Base-by-base conservation (phyloP, 129 eudicot genomes). In the Artemisia annua region DNA sequence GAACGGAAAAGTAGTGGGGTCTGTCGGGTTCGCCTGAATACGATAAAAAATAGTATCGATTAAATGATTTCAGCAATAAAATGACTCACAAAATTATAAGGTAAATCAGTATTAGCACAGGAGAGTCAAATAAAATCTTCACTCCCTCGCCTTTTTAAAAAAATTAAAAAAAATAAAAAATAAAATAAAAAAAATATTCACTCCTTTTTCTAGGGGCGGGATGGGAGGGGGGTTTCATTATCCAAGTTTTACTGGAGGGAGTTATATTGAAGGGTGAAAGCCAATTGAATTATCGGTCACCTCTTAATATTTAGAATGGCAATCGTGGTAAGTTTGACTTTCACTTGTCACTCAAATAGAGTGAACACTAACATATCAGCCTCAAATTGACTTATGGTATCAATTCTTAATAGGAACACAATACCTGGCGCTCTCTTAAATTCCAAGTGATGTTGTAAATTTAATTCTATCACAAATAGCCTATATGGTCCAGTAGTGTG, bases 11-110 rank as follows among this genome's bases (percentile, higher is more conserved):
- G 85, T 80, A 81, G 76, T 83, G 9, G 93, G 91, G 50, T 94
- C 98, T 60, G 92, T 80, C 30, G 98, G 98, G 66, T 88, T 94
- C 56, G 98, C 97, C 98, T 94, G 84, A 65, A 71, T 55, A 55
- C n/a, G 28, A 54, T 71, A 7, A 20, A 55, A 55, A 8, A 10
- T 28, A 28, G 49, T 30, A 16, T 24, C 1, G 28, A 18, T 3
- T 13, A 28, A 12, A 52, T 18, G 43, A 76, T 50, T 57, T 30
- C 13, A 70, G n/a, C 16, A 35, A 35, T 54, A 3, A 2, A 14
- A 49, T 14, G n/a, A 69, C 14, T 2, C 28, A 14, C 2, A 14
- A 26, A n/a, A 32, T 39, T 39, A 7, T 11, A 39, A 39, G 46
- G 46, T 52, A 11, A 52, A 5, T 52, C 57, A 4, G 2, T 17